Evolutionary conservation across 2,329 filamentous ascomycete species (phyloP).

Genomic region (Pseudogymnoascus sp.): DNA sequence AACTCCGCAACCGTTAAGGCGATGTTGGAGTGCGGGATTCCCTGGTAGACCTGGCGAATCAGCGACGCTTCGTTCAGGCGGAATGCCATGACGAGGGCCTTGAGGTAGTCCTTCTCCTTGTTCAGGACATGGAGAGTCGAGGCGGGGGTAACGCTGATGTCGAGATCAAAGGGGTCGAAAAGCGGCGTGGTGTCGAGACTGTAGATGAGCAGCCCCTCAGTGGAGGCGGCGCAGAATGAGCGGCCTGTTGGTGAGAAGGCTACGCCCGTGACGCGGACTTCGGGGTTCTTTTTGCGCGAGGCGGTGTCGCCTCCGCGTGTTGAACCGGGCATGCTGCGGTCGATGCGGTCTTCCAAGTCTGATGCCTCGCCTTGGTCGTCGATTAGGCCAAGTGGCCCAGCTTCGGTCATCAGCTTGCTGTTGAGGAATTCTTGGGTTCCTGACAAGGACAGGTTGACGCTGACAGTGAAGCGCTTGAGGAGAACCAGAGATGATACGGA

Average conservation of each 20-base stretch:
- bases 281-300: slow-evolving; percentile 65
- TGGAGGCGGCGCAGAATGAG: slow-evolving; percentile 89
- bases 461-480: slow-evolving; percentile 92
- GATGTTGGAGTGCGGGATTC: slow-evolving; percentile 69
- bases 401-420: slow-evolving; percentile 85
- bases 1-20: slow-evolving; percentile 70
- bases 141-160: slow-evolving; percentile 85
- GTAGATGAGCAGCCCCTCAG: slow-evolving; percentile 90
- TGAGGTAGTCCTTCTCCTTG: slow-evolving; percentile 71
- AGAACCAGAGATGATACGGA: slow-evolving; percentile 88
- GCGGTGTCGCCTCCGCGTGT: slow-evolving; percentile 80
- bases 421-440: slow-evolving; percentile 97
- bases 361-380: slow-evolving; percentile 85
- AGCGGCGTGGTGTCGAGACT: slow-evolving; percentile 76
- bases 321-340: slow-evolving; percentile 74
- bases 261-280: slow-evolving; percentile 77
- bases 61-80: slow-evolving; percentile 81
- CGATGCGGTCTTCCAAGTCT: slow-evolving; percentile 77
- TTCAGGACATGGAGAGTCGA: slow-evolving; percentile 67
- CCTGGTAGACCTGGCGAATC: slow-evolving; percentile 79
- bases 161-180: slow-evolving; percentile 95
- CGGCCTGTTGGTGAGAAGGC: slow-evolving; percentile 84
- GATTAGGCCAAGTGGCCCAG: slow-evolving; percentile 74
- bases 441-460: slow-evolving; percentile 88
- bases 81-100: slow-evolving; percentile 95